phyloP scores from a whole-genome alignment of 257 asterid species.

The Solanum clarkiae region DNA sequence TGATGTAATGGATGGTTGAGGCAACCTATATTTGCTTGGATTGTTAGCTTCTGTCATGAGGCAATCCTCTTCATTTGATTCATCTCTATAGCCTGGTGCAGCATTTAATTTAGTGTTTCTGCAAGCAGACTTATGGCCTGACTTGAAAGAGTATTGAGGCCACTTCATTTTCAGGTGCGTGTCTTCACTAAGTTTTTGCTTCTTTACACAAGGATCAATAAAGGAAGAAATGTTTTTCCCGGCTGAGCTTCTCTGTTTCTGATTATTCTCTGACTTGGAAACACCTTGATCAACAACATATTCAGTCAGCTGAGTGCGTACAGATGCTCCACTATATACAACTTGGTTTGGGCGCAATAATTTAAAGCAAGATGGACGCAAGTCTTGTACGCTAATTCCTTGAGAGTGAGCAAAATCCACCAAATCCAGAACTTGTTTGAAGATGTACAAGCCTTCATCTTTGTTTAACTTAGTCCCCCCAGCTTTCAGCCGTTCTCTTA shows the following conservation, averaged over 20 bases:
- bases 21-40: slow-evolving; percentile 13
- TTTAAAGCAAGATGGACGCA: slow-evolving; percentile 77
- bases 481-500: slow-evolving; percentile 71
- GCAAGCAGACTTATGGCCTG: slow-evolving; percentile 23
- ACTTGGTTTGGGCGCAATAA: slow-evolving; percentile 42
- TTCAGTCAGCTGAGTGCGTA: slow-evolving; percentile 11
- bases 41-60: slow-evolving; percentile 16
- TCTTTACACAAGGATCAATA: slow-evolving; percentile 35
- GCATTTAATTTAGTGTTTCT: slow-evolving; percentile 8
- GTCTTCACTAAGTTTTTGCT: slow-evolving; percentile 37
- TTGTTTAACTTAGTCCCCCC: slow-evolving; percentile 40
- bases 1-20: slow-evolving; percentile 19
- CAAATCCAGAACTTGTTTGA: slow-evolving; percentile 62
- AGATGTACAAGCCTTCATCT: slow-evolving; percentile 53
- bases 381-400: slow-evolving; percentile 48
- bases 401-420: slow-evolving; percentile 65
- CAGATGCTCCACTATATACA: slow-evolving; percentile 47
- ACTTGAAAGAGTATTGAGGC: slow-evolving; percentile 51
- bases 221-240: slow-evolving; percentile 17
- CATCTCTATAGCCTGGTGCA: slow-evolving; percentile 21
- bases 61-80: slow-evolving; percentile 12
- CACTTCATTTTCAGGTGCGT: slow-evolving; percentile 25
- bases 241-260: slow-evolving; percentile 33
- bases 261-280: slow-evolving; percentile 15
- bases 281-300: slow-evolving; percentile 22